Evolutionary conservation across 352 stramenopile genomes (phyloP), one percentile per base, ranked within the genome.

Genomic region (Phytopythium boreale): DNA sequence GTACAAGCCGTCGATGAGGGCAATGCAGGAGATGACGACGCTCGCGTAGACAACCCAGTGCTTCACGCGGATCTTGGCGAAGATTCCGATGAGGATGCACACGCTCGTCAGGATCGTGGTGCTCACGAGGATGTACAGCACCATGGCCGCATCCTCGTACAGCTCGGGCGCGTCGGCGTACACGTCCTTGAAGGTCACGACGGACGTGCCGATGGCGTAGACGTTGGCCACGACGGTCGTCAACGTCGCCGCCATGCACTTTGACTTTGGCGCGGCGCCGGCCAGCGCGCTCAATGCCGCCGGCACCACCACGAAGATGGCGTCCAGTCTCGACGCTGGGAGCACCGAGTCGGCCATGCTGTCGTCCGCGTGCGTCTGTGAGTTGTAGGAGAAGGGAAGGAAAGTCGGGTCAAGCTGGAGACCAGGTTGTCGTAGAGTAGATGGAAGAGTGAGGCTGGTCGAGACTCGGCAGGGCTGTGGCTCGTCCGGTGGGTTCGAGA

Each of bases 261-360:
- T 24, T 19, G 20, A 12, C n/a, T 19, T 52, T 2, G 46, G 22
- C 12, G 46, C 46, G 10, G 14, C 46, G 22, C 46, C 46, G 46
- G 31, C 31, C 17, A 51, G n/a, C 17, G 11, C 20, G 44, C 44
- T 51, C 44, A 51, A 8, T 4, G n/a, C 44, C 44, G 44, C 44
- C n/a, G n/a, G 44, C 44, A 11, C 44, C 20, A 51, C 11, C 44
- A 51, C 44, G 44, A 51, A 17, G 17, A 51, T 19, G 17, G 44
- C 44, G 3, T 51, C 44, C 20, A 51, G 20, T 11, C 44, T 51
- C 5, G 44, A 51, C 4, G 44, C 44, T 2, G 44, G 44, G 7
- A 51, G 44, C 44, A 51, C 44, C 44, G 44, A 26, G 44, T 51
- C 44, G n/a, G 44, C 44, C 44, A 51, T 51, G n/a, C 7, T 15